A percentile compares a stretch with the other conserved stretches of the same genome.
Conservation (phyloP, 257 asterid species). For the Solanum chilense region DNA sequence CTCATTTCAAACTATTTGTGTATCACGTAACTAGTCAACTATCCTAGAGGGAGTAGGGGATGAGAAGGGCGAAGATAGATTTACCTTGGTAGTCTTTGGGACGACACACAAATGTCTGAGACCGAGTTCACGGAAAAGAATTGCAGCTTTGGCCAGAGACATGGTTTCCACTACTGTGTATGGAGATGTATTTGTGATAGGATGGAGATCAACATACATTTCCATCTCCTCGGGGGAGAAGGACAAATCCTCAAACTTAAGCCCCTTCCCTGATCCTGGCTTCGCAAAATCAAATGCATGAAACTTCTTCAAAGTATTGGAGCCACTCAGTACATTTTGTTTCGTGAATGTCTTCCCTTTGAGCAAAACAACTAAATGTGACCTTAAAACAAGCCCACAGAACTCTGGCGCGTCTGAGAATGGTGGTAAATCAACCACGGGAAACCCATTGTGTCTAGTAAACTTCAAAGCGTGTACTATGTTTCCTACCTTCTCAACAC, state of each 20-base stretch:
- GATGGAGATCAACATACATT: slow-evolving; percentile 90
- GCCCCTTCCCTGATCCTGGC: slow-evolving; percentile 91
- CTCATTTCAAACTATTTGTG: background rate
- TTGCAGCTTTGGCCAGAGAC: slow-evolving; percentile 97
- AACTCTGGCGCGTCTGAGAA: slow-evolving; percentile 67
- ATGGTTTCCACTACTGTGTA: slow-evolving; percentile 87
- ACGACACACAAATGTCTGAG: slow-evolving; percentile 87
- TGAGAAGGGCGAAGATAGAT: slow-evolving; percentile 1
- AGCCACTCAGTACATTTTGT: slow-evolving; percentile 32
- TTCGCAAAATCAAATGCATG: slow-evolving; percentile 79
- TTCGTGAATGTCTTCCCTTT: slow-evolving; percentile 47
- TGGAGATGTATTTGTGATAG: slow-evolving; percentile 82
- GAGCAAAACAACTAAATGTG: slow-evolving; percentile 78
- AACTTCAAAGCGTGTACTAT: slow-evolving; percentile 47
- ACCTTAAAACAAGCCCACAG: slow-evolving; percentile 76
- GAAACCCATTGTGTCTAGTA: slow-evolving; percentile 81
- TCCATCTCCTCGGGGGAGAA: slow-evolving; percentile 74
- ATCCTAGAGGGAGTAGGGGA: background rate
- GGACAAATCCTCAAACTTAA: slow-evolving; percentile 63
- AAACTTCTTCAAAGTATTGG: slow-evolving; percentile 31
- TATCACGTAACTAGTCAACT: background rate
- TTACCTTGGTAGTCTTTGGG: slow-evolving; percentile 78
- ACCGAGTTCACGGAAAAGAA: slow-evolving; percentile 77
- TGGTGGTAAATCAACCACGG: slow-evolving; percentile 88
- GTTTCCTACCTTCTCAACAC: slow-evolving; percentile 74